Evolutionary conservation across 768 basidiomycete genomes (phyloP).

Genomic region (Flagelloscypha sp.): DNA sequence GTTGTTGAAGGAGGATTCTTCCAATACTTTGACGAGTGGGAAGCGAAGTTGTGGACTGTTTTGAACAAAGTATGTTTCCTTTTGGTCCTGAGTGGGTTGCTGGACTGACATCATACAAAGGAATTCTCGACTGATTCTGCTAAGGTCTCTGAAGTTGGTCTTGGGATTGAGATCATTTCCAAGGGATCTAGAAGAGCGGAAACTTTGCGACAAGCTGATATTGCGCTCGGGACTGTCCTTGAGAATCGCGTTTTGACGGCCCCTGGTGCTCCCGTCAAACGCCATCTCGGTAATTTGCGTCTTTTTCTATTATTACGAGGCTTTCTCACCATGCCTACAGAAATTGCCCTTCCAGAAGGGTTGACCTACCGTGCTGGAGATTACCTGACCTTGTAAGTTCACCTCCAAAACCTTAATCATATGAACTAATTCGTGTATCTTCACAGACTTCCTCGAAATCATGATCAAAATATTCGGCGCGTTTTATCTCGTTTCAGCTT

Average conservation of each 20-base stretch:
- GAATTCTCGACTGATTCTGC: conserved; percentile 21
- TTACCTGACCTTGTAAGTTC: conserved; percentile 37
- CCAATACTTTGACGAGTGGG: conserved; percentile 36
- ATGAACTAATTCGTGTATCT: no score
- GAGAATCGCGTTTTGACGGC: conserved; percentile 32
- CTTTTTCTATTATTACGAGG: no score
- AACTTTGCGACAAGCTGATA: conserved; percentile 28
- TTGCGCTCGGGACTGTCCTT: conserved; percentile 29
- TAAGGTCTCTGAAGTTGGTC: conserved; percentile 9
- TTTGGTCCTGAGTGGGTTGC: background rate
- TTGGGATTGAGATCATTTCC: conserved; percentile 24
- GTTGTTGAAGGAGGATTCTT: conserved; percentile 35
- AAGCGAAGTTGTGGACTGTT: conserved; percentile 27
- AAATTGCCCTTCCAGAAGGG: conserved; percentile 31
- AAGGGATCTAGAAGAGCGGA: conserved; percentile 24
- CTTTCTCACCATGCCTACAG: no score
- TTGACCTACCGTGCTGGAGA: conserved; percentile 35
- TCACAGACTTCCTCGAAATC: conserved; percentile 33
- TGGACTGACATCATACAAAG: conserved; percentile 9
- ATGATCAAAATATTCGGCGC: conserved; percentile 27
- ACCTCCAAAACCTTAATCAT: background rate
- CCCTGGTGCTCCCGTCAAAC: conserved; percentile 30
- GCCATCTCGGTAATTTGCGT: conserved; percentile 36
- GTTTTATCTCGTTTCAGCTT: conserved; percentile 29
- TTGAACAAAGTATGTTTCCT: conserved; percentile 21